Percentiles rank a stretch among this genome's conserved stretches.
phyloP scores from a whole-genome alignment of 352 stramenopile genomes.

The Phytophthora kernoviae region DNA sequence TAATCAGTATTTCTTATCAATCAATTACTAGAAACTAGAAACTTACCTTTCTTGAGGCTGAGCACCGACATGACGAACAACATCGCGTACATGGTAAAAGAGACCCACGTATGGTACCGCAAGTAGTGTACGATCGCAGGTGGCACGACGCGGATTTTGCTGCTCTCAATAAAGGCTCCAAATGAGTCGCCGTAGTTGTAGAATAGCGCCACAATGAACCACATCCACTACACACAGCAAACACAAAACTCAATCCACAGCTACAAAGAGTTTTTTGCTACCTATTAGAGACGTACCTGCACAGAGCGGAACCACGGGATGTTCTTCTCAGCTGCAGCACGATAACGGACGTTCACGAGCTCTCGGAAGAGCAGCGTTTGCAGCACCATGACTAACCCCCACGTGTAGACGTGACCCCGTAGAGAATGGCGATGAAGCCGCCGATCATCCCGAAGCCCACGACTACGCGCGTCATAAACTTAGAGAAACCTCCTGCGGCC shows the following conservation, averaged over 20 bases:
- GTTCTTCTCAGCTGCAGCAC: constrained; percentile 92
- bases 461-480: constrained; percentile 78
- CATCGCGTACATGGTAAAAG: constrained; percentile 94
- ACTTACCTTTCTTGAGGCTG: constrained; percentile 90
- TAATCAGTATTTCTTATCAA: constrained; percentile 2
- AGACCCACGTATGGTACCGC: constrained; percentile 91
- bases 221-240: constrained; percentile 90
- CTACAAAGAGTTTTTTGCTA: too few species aligned
- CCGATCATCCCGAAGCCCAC: constrained; percentile 81
- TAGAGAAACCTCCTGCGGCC: constrained; percentile 42
- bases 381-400: constrained; percentile 83
- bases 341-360: constrained; percentile 98
- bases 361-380: constrained; percentile 95
- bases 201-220: constrained; percentile 97
- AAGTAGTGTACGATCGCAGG: constrained; percentile 86
- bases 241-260: not conserved
- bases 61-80: constrained; percentile 97
- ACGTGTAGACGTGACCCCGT: constrained; percentile 86
- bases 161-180: constrained; percentile 83
- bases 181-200: constrained; percentile 95
- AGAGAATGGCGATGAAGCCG: constrained; percentile 73
- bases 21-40: constrained; percentile 10
- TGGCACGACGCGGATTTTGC: constrained; percentile 82
- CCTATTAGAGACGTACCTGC: constrained; percentile 49
- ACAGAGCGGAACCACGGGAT: constrained; percentile 98